Base-by-base conservation (phyloP, 192 early-diverging fungal genomes). In the Mortierella alpina region DNA sequence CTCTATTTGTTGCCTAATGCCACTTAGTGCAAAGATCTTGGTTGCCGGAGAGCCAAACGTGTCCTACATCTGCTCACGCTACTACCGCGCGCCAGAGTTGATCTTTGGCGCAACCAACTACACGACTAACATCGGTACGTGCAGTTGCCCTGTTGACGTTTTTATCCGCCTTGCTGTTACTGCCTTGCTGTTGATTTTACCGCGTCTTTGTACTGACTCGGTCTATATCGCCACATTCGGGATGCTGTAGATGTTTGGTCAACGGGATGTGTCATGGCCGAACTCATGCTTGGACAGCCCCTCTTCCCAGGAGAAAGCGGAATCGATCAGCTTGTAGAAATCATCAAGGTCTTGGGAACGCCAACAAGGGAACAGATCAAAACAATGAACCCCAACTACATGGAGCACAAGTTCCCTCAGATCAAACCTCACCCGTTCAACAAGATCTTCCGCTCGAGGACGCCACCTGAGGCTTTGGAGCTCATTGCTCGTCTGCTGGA, bases 341-440 rank as follows among this genome's bases (percentile, higher is more conserved):
- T 99, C 75, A 99, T 99, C 88, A 99, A 99, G 87, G 94, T 98
- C 15, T 88, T 99, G 17, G 98, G 98, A 53, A 99, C 97, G 39
- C 98, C 97, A 18, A 94, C 96, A 48, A 87, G 91, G 63, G 97
- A 99, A 67, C 96, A 99, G 84, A 98, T 99, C 75, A 92, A 93
- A 74, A 91, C 90, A 20, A 98, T 99, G 98, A 99, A 99, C 84
- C 95, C 94, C 48, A 96, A 96, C 86, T 99, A 99, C 83, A 95
- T 94, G 73, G 96, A 98, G 75, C 97, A 98, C 88, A 97, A 96
- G 82, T 99, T 99, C 82, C 98, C 98, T 71, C 94, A 96, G 81
- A 99, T 99, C 74, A 96, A 96, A 82, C 90, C 97, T 5, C 93
- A 95, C 72, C 91, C 97, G 63, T 97, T 97, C 83, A 86, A 86